phyloP scores from a whole-genome alignment of 2,329 filamentous ascomycete species.

The Hypoxylon sp. region DNA sequence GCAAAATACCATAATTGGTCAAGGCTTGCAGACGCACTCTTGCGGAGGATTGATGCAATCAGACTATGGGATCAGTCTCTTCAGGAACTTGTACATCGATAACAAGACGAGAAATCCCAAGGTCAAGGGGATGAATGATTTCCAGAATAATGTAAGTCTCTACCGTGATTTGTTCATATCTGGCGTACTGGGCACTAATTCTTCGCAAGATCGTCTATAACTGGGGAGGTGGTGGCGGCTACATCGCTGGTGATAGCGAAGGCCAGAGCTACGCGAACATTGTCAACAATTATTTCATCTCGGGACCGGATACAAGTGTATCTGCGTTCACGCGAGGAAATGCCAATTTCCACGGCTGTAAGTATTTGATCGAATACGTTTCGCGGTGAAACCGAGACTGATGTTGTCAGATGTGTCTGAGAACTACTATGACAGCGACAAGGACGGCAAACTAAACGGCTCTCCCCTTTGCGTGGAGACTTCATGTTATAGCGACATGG shows the following conservation, averaged over 20 bases:
- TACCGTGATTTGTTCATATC: neutral
- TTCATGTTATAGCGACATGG: slow-evolving; percentile 58
- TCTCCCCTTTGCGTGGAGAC: slow-evolving; percentile 52
- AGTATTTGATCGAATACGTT: slow-evolving; percentile 26
- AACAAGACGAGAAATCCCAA: slow-evolving; percentile 67
- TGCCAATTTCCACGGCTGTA: slow-evolving; percentile 59
- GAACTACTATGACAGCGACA: slow-evolving; percentile 62
- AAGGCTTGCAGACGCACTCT: slow-evolving; percentile 62
- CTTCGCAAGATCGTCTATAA: slow-evolving; percentile 59
- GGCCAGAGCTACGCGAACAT: slow-evolving; percentile 60
- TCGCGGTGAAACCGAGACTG: neutral
- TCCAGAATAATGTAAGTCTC: slow-evolving; percentile 52
- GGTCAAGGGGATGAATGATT: slow-evolving; percentile 65
- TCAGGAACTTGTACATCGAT: slow-evolving; percentile 64
- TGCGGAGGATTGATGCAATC: slow-evolving; percentile 62
- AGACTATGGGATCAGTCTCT: slow-evolving; percentile 58
- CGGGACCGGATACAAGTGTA: slow-evolving; percentile 58
- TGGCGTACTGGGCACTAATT: slow-evolving; percentile 44
- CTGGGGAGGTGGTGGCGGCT: slow-evolving; percentile 62
- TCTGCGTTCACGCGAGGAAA: slow-evolving; percentile 65
- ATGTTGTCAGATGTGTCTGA: slow-evolving; percentile 52
- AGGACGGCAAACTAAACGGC: slow-evolving; percentile 59
- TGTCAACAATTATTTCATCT: slow-evolving; percentile 66
- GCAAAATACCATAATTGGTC: slow-evolving; percentile 61
- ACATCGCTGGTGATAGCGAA: slow-evolving; percentile 61